A percentile compares a stretch with the other conserved stretches of the same genome.
These are phyloP conservation scores for Rhynchosporium graminicola DNA, from an alignment of 2,329 filamentous ascomycete species.

Conservation along the genomic window DNA sequence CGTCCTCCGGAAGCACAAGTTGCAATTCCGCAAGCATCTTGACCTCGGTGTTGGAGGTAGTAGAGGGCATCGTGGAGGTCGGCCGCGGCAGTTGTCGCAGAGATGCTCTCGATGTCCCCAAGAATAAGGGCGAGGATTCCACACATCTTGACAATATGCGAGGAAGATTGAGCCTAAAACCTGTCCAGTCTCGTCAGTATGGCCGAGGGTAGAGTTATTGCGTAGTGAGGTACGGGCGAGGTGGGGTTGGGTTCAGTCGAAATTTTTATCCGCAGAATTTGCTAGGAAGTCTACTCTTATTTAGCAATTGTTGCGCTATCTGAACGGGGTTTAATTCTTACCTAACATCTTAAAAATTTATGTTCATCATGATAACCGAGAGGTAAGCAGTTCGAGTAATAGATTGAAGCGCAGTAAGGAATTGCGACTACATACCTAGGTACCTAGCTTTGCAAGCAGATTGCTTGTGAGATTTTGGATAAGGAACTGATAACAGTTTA, in stretches of 20 bases:
- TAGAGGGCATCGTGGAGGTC: constrained; percentile 73
- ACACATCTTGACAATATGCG: constrained; percentile 51
- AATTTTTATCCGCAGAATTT: constrained; percentile 32
- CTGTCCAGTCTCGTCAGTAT: constrained; percentile 21
- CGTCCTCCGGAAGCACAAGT: constrained; percentile 73
- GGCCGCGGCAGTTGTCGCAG: constrained; percentile 54
- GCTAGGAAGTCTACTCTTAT: constrained; percentile 3
- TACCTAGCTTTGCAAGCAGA: neutral
- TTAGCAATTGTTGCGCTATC: too few species aligned
- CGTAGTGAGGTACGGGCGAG: constrained; percentile 2
- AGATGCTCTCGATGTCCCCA: constrained; percentile 52
- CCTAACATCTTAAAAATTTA: constrained; percentile 36
- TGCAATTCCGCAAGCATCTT: constrained; percentile 87
- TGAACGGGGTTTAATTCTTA: too few species aligned
- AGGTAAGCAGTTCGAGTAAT: neutral
- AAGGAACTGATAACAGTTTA: constrained; percentile 8
- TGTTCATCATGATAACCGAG: constrained; percentile 33
- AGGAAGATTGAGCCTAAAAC: neutral
- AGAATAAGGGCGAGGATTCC: constrained; percentile 63
- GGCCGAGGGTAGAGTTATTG: constrained; percentile 6
- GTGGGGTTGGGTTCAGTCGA: constrained; percentile 28
- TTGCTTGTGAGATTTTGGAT: constrained; percentile 1
- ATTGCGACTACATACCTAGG: constrained; percentile 3
- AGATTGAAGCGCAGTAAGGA: neutral
- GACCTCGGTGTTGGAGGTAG: constrained; percentile 71